Conservation (phyloP, 495 filamentous ascomycete genomes). For the Elasticomyces elasticus region DNA sequence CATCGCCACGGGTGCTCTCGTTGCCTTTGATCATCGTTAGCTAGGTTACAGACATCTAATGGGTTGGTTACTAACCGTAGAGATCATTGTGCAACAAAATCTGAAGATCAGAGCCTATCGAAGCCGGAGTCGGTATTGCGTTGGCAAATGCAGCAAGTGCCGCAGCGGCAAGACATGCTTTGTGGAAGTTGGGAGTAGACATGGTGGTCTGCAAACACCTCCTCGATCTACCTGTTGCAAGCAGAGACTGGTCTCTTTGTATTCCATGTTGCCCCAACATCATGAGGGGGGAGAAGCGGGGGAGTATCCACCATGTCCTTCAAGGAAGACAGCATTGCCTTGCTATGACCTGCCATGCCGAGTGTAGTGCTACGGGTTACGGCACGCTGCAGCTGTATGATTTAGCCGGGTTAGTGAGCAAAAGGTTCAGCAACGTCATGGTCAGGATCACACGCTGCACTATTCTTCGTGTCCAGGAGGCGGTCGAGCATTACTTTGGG, state of each 20-base stretch:
- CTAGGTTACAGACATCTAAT: not conserved
- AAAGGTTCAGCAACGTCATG: not conserved
- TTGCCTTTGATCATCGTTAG: not conserved
- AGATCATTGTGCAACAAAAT: slow-evolving; percentile 3
- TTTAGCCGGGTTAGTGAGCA: not conserved
- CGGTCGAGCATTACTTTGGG: no score
- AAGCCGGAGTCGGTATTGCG: not conserved
- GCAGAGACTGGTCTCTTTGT: no score
- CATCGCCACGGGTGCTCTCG: not conserved
- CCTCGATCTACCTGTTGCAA: no score
- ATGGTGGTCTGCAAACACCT: no score
- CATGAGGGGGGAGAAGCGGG: not conserved
- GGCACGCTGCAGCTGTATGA: not conserved
- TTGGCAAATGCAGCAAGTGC: slow-evolving; percentile 40
- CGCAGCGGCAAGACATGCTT: slow-evolving; percentile 3
- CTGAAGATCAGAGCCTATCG: not conserved
- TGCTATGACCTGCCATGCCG: not conserved
- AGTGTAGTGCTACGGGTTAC: not conserved
- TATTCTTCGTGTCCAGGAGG: no score
- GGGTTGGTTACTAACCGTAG: not conserved
- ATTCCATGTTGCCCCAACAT: not conserved
- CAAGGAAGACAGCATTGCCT: not conserved
- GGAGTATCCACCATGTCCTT: not conserved
- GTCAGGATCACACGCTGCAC: no score
- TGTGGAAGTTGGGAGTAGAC: not conserved